Evolutionary conservation across 495 filamentous ascomycete species (phyloP), one percentile per base, ranked within the genome.

Genomic region (Chaetomium fimeti): DNA sequence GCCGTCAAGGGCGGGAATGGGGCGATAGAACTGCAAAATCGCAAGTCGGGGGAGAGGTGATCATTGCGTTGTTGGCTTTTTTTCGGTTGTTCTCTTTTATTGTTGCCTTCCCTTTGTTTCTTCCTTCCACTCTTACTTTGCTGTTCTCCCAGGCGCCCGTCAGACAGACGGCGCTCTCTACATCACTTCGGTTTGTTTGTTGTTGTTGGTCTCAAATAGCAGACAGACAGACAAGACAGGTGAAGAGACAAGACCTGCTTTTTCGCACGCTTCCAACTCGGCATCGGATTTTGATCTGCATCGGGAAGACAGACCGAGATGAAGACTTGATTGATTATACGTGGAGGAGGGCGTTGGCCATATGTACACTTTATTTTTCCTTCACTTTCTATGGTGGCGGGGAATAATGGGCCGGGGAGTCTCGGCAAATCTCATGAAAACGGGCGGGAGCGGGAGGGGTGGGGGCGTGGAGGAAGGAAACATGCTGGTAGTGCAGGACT

Each of bases 11-110:
- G 73, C 43, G 74, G 51, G n/a, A 70, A 73, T 52, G 78, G 77
- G 57, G 64, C 74, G 25, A 79, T 80, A 70, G 79, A 81, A 60
- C 63, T 79, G 67, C 75, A 79, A 63, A 72, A 65, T 57, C 75
- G 76, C n/a, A 80, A 76, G 61, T 68, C 65, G 12, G 70, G 67
- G 29, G 71, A 68, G 45, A 70, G 69, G 65, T 71, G 67, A 71
- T 63, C 48, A 61, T 29, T 29, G 16, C 7, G 12, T 5, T 49
- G 9, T 20, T 51, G 25, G 36, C 55, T 18, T 29, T 58, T 51
- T 56, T 27, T 40, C 61, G 6, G 32, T 55, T 16, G 38, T 55
- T 55, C 15, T 13, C 6, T 59, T 40, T n/a, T 64, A 11, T n/a
- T 15, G 8, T 53, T 29, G n/a, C 22, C 11, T 52, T 52, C 25